Evolutionary conservation across 2,329 filamentous ascomycete genomes (phyloP), one percentile per base, ranked within the genome.

Genomic region (Hypoxylon sp.): DNA sequence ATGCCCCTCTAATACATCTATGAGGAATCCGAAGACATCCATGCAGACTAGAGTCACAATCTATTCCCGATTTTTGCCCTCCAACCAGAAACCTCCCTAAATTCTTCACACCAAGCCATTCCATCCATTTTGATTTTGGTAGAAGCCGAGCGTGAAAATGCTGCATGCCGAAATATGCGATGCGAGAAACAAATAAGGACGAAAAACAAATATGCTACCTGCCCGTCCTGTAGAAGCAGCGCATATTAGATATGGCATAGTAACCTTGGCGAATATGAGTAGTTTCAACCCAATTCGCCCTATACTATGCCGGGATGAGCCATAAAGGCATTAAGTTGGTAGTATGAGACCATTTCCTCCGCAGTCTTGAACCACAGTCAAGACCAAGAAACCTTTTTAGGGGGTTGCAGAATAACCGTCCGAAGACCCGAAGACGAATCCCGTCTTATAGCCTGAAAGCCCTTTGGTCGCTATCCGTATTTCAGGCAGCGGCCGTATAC

Each of bases 1-100:
- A 65, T 69, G 58, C 71, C 73, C 73, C 74, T 76, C 70, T 74
- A 75, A 72, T 55, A 70, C 66, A 60, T 74, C 74, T 76, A 76
- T 70, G 64, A 71, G 71, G 73, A 69, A 71, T 68, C 66, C 62
- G 74, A 70, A 71, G 71, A 70, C 72, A 51, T 71, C 69, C 69
- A 71, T 71, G 67, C 66, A 72, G 67, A 67, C 69, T 70, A 73
- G 69, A 72, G 67, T 71, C 70, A 73, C 71, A 71, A 70, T 76
- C 75, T 74, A 75, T 73, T 68, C 68, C 63, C 63, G 51, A 64
- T 63, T 69, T 69, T 72, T 71, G 61, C 69, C 67, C 63, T 71
- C 67, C 69, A 64, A 71, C 67, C 69, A 66, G 17, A 71, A 62
- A 58, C 42, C 29, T 63, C 67, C 66, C 42, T 62, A 48, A 63